Evolutionary conservation across 331 rosid species (phyloP).

Genomic region (Malus hybrid): DNA sequence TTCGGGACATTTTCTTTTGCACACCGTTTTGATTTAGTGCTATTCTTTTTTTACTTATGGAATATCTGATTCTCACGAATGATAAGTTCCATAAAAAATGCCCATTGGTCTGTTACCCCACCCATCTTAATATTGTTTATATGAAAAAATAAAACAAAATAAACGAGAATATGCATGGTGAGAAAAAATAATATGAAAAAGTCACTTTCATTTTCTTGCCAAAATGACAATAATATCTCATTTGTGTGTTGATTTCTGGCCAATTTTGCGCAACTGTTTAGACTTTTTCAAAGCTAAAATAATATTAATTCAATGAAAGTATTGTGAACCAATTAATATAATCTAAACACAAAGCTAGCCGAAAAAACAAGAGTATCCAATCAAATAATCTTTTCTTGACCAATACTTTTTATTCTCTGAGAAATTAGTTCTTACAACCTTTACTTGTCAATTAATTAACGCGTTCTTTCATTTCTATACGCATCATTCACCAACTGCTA

Average conservation of each 20-base stretch:
- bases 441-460: neutral
- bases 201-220: no score
- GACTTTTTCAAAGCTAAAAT: neutral
- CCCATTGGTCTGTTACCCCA: no score
- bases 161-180: no score
- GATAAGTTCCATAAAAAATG: no score
- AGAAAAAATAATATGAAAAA: no score
- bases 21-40: no score
- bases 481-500: slow-evolving; percentile 1
- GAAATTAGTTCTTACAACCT: neutral
- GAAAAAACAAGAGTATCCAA: neutral
- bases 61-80: no score
- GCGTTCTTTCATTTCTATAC: slow-evolving; percentile 15
- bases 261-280: no score
- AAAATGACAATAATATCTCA: neutral
- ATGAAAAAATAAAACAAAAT: no score
- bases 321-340: neutral
- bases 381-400: neutral
- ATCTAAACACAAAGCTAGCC: neutral
- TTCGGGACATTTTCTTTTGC: no score
- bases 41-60: no score
- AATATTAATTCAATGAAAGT: neutral
- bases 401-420: neutral
- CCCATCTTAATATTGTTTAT: no score
- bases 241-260: neutral